Percentiles rank a stretch among this genome's conserved stretches.
These are phyloP conservation scores for Daedalea quercina DNA, from an alignment of 768 basidiomycete species.

Conservation along the genomic window DNA sequence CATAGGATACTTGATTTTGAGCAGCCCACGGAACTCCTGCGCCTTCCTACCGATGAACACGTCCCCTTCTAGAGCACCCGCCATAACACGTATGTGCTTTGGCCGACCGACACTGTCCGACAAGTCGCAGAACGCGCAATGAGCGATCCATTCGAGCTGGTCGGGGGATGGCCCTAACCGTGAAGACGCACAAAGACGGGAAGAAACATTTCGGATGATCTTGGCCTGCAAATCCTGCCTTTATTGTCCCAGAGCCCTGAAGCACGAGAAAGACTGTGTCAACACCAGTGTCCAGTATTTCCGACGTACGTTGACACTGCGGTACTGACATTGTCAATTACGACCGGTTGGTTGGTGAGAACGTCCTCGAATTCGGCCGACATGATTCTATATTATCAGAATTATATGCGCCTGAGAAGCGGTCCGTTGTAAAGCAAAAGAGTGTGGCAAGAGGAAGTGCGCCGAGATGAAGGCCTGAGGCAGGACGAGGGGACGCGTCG, in stretches of 20 bases:
- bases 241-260: slow-evolving; percentile 97
- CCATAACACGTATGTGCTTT: slow-evolving; percentile 97
- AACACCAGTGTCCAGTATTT: slow-evolving; percentile 11
- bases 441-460: slow-evolving; percentile 1
- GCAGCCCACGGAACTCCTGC: slow-evolving; percentile 90
- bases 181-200: slow-evolving; percentile 85
- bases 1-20: slow-evolving; percentile 99
- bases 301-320: slow-evolving; percentile 2
- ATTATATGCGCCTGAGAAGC: background rate
- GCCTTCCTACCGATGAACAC: slow-evolving; percentile 93
- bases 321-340: slow-evolving; percentile 89
- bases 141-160: slow-evolving; percentile 11
- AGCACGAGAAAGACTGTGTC: slow-evolving; percentile 14
- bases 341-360: slow-evolving; percentile 96
- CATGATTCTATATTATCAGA: slow-evolving; percentile 34
- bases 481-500: background rate
- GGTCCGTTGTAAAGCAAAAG: background rate
- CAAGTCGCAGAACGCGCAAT: background rate
- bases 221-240: slow-evolving; percentile 98
- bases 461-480: background rate
- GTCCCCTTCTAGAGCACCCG: slow-evolving; percentile 93
- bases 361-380: slow-evolving; percentile 88
- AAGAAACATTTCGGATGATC: slow-evolving; percentile 99
- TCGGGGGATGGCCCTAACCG: slow-evolving; percentile 24
- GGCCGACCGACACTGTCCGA: slow-evolving; percentile 81